Conservation (phyloP, 1,284 basidiomycete species). For the Ustilago loliicola region DNA sequence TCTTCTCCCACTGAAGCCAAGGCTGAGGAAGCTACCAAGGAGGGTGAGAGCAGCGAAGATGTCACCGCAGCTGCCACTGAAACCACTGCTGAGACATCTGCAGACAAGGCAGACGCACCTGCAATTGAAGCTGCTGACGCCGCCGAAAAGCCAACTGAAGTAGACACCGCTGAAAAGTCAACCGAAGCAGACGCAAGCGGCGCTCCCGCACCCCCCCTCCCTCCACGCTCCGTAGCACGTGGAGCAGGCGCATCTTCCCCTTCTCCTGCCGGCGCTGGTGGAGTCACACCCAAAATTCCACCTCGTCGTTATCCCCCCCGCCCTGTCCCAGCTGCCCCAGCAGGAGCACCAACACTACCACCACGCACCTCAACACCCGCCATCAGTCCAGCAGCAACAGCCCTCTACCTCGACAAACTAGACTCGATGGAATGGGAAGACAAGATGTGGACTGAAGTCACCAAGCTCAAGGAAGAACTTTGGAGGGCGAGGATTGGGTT, state of each 20-base stretch:
- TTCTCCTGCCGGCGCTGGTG: constrained; percentile 2
- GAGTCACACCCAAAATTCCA: constrained; percentile 15
- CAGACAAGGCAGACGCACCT: background rate
- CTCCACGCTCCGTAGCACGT: constrained; percentile 35
- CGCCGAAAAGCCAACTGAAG: background rate
- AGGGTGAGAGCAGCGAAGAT: background rate
- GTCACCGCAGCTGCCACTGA: background rate
- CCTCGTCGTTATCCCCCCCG: constrained; percentile 31
- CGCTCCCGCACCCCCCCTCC: constrained; percentile 28
- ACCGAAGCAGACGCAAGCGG: constrained; percentile 16
- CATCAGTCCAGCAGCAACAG: constrained; percentile 12
- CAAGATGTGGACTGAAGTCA: constrained; percentile 61
- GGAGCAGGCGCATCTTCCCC: constrained; percentile 21
- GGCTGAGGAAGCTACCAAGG: constrained; percentile 9
- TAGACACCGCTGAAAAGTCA: background rate
- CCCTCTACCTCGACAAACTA: constrained; percentile 33
- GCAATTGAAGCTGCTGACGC: background rate
- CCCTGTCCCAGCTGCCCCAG: background rate
- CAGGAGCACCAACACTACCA: constrained; percentile 3
- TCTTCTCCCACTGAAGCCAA: constrained; percentile 32
- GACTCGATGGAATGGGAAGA: constrained; percentile 62
- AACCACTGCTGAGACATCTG: background rate
- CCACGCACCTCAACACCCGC: constrained; percentile 9
- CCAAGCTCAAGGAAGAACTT: constrained; percentile 62
- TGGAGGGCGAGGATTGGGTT: constrained; percentile 56